A percentile compares a stretch with the other conserved stretches of the same genome.
Evolutionary conservation across 208 protist genomes (phyloP).

Genomic region (Trypanosomatidae sp.): DNA sequence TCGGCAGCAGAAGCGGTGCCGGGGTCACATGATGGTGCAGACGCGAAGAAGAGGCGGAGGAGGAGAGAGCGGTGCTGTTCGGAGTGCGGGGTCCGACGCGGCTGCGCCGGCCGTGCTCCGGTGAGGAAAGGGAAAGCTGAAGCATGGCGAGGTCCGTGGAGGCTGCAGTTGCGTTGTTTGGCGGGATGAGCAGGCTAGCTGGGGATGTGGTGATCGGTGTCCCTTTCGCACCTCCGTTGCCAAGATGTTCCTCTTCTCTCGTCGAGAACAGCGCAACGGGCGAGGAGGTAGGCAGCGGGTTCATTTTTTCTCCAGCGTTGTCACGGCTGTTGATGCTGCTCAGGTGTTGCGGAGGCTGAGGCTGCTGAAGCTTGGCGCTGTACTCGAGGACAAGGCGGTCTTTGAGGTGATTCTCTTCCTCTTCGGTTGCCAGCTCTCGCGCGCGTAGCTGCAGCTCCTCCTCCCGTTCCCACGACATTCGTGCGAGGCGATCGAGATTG

Average conservation of each 20-base stretch:
- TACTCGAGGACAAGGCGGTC: constrained; percentile 17
- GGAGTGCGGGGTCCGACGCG: not conserved
- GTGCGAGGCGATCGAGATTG: constrained; percentile 30
- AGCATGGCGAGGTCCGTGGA: constrained; percentile 15
- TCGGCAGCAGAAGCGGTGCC: constrained; percentile 22
- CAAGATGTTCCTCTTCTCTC: not conserved
- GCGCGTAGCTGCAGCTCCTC: constrained; percentile 49
- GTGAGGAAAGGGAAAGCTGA: constrained; percentile 27
- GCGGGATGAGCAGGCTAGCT: not conserved
- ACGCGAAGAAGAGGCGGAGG: not conserved
- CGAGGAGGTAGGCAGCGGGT: not conserved
- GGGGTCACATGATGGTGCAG: constrained; percentile 4
- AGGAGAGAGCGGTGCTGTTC: not conserved
- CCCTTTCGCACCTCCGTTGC: not conserved
- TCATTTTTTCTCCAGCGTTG: not conserved
- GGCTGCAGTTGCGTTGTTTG: constrained; percentile 2
- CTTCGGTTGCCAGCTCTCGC: constrained; percentile 42
- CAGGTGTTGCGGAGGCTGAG: not conserved
- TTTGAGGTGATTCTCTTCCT: constrained; percentile 42
- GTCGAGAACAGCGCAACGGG: not conserved
- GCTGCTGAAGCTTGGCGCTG: not conserved
- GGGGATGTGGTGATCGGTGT: not conserved
- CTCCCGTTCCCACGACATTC: constrained; percentile 36
- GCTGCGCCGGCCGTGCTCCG: constrained; percentile 31
- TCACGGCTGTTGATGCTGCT: not conserved